A percentile compares a stretch with the other conserved stretches of the same genome.
phyloP scores from a whole-genome alignment of 805 yeast species.

The Monosporozyma aerobia region DNA sequence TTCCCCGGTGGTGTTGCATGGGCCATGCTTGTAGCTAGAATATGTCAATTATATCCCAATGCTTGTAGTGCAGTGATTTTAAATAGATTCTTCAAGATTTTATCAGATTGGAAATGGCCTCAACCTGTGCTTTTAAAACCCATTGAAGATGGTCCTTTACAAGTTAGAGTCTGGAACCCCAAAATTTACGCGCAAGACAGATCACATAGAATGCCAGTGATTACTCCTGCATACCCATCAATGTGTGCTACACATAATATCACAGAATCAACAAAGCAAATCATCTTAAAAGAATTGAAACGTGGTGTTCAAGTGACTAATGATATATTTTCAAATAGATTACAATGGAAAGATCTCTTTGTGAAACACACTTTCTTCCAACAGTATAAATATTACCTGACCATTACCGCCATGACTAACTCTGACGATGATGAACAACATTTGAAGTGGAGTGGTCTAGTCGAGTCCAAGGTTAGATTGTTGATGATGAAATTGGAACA shows the following conservation, averaged over 20 bases:
- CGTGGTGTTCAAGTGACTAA: constrained; percentile 68
- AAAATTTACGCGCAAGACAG: constrained; percentile 81
- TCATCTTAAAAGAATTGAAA: constrained; percentile 68
- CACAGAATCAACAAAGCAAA: constrained; percentile 74
- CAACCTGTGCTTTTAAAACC: constrained; percentile 90
- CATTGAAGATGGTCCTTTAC: constrained; percentile 95
- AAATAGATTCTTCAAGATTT: constrained; percentile 79
- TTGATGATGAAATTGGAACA: constrained; percentile 78
- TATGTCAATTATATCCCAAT: constrained; percentile 93
- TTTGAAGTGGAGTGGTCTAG: constrained; percentile 84
- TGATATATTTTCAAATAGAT: constrained; percentile 54
- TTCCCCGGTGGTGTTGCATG: constrained; percentile 99
- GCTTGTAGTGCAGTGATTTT: constrained; percentile 89
- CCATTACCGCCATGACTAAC: constrained; percentile 68
- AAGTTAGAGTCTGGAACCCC: constrained; percentile 96
- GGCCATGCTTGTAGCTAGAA: constrained; percentile 99
- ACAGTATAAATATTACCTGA: constrained; percentile 77
- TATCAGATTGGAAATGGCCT: constrained; percentile 94
- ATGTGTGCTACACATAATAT: constrained; percentile 99
- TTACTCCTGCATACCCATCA: constrained; percentile 84
- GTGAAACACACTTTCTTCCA: constrained; percentile 73
- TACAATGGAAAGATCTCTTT: constrained; percentile 68
- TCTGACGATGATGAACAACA: constrained; percentile 68
- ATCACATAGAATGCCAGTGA: constrained; percentile 91
- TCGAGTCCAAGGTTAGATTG: constrained; percentile 76